Percentiles rank a stretch among this genome's conserved stretches.
phyloP scores from a whole-genome alignment of 1,284 basidiomycete genomes.

The Ceratobasidium sp. region DNA sequence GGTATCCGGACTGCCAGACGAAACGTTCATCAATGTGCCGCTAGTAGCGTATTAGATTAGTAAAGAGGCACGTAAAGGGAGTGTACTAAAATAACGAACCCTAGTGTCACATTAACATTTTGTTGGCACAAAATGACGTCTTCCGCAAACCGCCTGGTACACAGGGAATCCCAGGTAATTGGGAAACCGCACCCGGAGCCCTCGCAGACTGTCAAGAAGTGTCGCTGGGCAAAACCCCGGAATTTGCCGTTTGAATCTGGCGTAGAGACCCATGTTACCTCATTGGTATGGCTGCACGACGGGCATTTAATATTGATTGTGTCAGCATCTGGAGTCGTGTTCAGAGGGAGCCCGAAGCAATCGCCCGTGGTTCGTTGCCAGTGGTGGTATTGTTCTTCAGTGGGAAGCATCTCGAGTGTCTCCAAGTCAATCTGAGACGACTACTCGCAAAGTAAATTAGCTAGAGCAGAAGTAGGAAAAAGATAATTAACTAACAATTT shows the following conservation, averaged over 20 bases:
- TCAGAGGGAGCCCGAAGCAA: slow-evolving; percentile 15
- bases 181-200: background rate
- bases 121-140: background rate
- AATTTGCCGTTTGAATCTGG: background rate
- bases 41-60: background rate
- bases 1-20: background rate
- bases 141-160: slow-evolving; percentile 13
- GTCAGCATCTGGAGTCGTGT: slow-evolving; percentile 20
- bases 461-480: too few species aligned
- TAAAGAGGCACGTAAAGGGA: background rate
- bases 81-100: background rate
- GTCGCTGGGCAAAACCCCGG: background rate
- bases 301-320: slow-evolving; percentile 3
- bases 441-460: background rate
- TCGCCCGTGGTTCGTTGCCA: slow-evolving; percentile 22
- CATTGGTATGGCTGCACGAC: background rate
- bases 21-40: background rate
- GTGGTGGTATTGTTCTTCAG: slow-evolving; percentile 12
- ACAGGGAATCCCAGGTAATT: slow-evolving; percentile 11
- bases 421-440: slow-evolving; percentile 16
- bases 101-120: background rate
- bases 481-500: background rate
- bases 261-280: slow-evolving; percentile 1
- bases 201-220: slow-evolving; percentile 7
- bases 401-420: slow-evolving; percentile 13